These are phyloP conservation scores for Albugo laibachii DNA, from an alignment of 352 stramenopile genomes.

Conservation along the genomic window DNA sequence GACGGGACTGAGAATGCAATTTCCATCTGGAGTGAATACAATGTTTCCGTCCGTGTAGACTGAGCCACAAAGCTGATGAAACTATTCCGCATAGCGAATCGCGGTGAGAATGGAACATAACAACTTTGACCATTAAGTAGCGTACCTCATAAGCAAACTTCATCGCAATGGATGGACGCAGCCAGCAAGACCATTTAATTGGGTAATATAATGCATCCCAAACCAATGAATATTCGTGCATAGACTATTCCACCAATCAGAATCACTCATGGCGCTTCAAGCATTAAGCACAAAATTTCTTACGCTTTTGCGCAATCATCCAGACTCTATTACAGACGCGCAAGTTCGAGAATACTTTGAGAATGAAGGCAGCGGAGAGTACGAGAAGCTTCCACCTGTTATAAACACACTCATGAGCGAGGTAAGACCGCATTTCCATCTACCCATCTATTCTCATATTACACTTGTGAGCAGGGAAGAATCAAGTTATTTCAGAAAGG, in stretches of 20 bases:
- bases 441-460: conserved; percentile 3
- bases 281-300: conserved; percentile 26
- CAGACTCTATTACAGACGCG: conserved; percentile 51
- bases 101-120: neutral
- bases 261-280: conserved; percentile 7
- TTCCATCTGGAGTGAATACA: conserved; percentile 84
- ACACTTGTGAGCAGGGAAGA: conserved; percentile 19
- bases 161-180: conserved; percentile 15
- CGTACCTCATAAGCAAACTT: conserved; percentile 77
- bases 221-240: neutral
- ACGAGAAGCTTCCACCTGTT: conserved; percentile 57
- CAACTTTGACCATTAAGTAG: too few relatives aligned
- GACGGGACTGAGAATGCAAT: conserved; percentile 82
- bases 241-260: conserved; percentile 1
- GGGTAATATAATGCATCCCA: too few relatives aligned
- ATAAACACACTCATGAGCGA: conserved; percentile 76
- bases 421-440: conserved; percentile 8
- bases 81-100: conserved; percentile 22
- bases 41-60: conserved; percentile 89
- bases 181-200: too few relatives aligned
- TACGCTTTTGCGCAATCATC: conserved; percentile 54
- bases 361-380: conserved; percentile 34
- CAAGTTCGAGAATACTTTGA: conserved; percentile 71
- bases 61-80: conserved; percentile 84
- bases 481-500: conserved; percentile 83